phyloP scores from a whole-genome alignment of 768 basidiomycete species.

The Pisolithus sp. region DNA sequence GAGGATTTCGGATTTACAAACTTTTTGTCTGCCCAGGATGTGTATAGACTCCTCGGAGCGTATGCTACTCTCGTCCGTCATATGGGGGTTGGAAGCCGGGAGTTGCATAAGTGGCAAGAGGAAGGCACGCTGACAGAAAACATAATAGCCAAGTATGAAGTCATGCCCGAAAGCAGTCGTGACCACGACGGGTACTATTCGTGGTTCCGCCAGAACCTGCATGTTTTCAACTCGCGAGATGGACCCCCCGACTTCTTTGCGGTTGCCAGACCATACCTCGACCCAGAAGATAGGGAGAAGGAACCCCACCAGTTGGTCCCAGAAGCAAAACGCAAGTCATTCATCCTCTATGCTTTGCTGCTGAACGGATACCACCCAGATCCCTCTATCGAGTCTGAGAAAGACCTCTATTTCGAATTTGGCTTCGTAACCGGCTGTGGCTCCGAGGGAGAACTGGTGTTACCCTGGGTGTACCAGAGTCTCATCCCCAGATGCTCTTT shows the following conservation, averaged over 20 bases:
- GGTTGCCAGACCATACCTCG: not conserved
- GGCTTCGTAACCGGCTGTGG: constrained; percentile 9
- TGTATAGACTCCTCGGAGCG: constrained; percentile 21
- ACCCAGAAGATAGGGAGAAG: not conserved
- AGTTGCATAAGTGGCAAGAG: constrained; percentile 25
- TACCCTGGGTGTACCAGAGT: constrained; percentile 12
- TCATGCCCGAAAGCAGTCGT: constrained; percentile 10
- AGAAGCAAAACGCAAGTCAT: not conserved
- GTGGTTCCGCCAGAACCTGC: constrained; percentile 30
- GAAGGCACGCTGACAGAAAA: constrained; percentile 27
- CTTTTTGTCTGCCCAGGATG: constrained; percentile 9
- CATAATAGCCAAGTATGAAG: constrained; percentile 23
- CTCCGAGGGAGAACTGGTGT: not conserved
- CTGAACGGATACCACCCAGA: not conserved
- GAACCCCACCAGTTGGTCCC: not conserved
- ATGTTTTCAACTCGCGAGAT: constrained; percentile 17
- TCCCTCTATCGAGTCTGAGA: not conserved
- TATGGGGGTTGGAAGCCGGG: constrained; percentile 15
- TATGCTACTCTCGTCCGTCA: constrained; percentile 21
- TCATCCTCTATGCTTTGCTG: not conserved
- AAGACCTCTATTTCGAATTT: constrained; percentile 4
- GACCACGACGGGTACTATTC: constrained; percentile 29
- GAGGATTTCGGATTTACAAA: constrained; percentile 30
- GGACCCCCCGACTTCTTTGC: not conserved
- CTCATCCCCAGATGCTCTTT: constrained; percentile 29